A percentile compares a stretch with the other conserved stretches of the same genome.
These are phyloP conservation scores for Tanozyma kutaoensis DNA, from an alignment of 805 yeast species.

Conservation along the genomic window DNA sequence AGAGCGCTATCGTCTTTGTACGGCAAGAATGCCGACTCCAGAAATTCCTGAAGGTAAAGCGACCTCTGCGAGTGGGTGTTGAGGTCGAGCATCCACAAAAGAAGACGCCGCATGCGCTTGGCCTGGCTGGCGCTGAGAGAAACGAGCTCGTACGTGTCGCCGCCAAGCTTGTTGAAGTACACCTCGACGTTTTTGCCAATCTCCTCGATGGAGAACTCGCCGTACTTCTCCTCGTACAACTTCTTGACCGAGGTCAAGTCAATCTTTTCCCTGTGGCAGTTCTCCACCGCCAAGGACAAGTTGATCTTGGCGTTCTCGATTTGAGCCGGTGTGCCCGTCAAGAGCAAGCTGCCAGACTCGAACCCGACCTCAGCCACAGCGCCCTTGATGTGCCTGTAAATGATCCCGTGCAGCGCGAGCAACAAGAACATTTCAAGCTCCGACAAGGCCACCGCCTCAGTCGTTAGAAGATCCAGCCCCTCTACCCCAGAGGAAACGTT, in stretches of 20 bases:
- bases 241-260: conserved; percentile 15
- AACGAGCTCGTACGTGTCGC: conserved; percentile 16
- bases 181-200: conserved; percentile 21
- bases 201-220: conserved; percentile 11
- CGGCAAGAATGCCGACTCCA: conserved; percentile 9
- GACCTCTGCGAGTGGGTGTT: conserved; percentile 11
- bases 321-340: conserved; percentile 28
- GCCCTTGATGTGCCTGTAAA: conserved; percentile 25
- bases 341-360: conserved; percentile 15
- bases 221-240: conserved; percentile 14
- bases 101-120: conserved; percentile 21
- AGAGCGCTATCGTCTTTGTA: conserved; percentile 17
- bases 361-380: conserved; percentile 27
- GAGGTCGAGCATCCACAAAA: conserved; percentile 25
- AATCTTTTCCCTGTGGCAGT: conserved; percentile 13
- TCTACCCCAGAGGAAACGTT: too few species aligned
- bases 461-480: conserved; percentile 19
- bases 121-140: conserved; percentile 15
- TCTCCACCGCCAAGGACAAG: conserved; percentile 16
- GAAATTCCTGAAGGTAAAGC: conserved; percentile 6
- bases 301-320: conserved; percentile 30
- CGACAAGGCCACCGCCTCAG: conserved; percentile 16
- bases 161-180: conserved; percentile 14
- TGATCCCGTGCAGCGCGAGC: conserved; percentile 21
- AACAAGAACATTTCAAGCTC: conserved; percentile 27